Evolutionary conservation across 371 early-diverging fungal genomes (phyloP).

Genomic region (Mucor piriformis): DNA sequence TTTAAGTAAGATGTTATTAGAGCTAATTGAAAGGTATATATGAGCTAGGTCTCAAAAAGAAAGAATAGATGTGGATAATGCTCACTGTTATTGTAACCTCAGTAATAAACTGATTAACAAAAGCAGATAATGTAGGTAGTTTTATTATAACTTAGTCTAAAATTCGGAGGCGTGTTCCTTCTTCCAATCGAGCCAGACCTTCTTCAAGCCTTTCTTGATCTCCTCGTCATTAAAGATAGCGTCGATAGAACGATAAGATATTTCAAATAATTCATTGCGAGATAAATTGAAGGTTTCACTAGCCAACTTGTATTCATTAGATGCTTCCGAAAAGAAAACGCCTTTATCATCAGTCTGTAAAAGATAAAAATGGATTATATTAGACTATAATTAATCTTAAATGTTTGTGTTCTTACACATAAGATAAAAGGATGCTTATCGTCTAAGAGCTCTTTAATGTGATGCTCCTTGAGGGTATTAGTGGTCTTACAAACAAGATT

Average conservation of each 20-base stretch:
- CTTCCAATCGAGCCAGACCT: conserved; percentile 43
- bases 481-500: conserved; percentile 66
- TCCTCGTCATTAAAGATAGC: conserved; percentile 47
- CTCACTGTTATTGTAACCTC: no score
- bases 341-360: conserved; percentile 65
- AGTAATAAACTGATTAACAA: no score
- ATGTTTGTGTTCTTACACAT: conserved; percentile 54
- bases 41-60: no score
- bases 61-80: no score
- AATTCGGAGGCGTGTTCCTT: background rate
- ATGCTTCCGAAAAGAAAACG: conserved; percentile 55
- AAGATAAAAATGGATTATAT: background rate
- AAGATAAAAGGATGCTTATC: conserved; percentile 56
- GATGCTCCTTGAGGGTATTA: conserved; percentile 52
- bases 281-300: conserved; percentile 40
- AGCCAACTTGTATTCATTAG: conserved; percentile 52
- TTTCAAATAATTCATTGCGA: conserved; percentile 40
- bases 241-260: conserved; percentile 48
- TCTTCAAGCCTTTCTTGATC: conserved; percentile 33
- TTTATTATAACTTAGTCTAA: no score
- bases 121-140: no score
- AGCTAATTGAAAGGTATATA: no score
- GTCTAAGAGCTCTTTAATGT: conserved; percentile 50
- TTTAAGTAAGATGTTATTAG: no score
- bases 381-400: no score